Evolutionary conservation across 257 asterid genomes (phyloP).

Genomic region (Gentiana macrophylla): DNA sequence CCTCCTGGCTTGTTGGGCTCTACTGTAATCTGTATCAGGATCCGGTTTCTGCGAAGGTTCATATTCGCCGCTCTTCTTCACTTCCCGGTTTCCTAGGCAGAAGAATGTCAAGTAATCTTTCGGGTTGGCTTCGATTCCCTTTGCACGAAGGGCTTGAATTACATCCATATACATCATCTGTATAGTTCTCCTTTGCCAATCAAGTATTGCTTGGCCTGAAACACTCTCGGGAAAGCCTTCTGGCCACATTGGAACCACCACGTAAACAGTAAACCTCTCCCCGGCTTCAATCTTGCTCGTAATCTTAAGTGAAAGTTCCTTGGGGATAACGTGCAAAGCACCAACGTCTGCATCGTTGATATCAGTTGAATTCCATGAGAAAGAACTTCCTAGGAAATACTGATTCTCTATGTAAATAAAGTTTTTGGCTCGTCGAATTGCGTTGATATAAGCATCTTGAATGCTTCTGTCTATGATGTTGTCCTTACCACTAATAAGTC

Average conservation of each 20-base stretch:
- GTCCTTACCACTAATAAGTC: conserved; percentile 63
- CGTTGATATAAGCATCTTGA: conserved; percentile 64
- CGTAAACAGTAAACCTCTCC: conserved; percentile 44
- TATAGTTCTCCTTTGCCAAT: conserved; percentile 70
- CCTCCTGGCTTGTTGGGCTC: conserved; percentile 56
- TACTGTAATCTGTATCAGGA: conserved; percentile 29
- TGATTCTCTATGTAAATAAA: conserved; percentile 68
- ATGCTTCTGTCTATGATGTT: conserved; percentile 61
- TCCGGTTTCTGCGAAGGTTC: conserved; percentile 44
- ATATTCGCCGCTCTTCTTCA: conserved; percentile 40
- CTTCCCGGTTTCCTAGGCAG: conserved; percentile 66
- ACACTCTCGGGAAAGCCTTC: conserved; percentile 50
- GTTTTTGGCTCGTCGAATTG: conserved; percentile 53
- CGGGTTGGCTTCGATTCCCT: conserved; percentile 54
- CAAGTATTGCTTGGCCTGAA: conserved; percentile 53
- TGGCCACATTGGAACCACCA: conserved; percentile 80
- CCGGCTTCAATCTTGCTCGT: conserved; percentile 54
- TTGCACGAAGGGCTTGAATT: conserved; percentile 29
- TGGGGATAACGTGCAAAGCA: conserved; percentile 52
- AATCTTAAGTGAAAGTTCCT: conserved; percentile 54
- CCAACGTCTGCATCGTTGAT: conserved; percentile 40
- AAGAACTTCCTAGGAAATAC: conserved; percentile 65
- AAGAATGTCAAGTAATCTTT: conserved; percentile 60
- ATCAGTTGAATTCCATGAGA: conserved; percentile 46
- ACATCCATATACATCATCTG: conserved; percentile 65